Evolutionary conservation across 2,329 filamentous ascomycete species (phyloP).

Genomic region (Sodiomyces alkalinus): DNA sequence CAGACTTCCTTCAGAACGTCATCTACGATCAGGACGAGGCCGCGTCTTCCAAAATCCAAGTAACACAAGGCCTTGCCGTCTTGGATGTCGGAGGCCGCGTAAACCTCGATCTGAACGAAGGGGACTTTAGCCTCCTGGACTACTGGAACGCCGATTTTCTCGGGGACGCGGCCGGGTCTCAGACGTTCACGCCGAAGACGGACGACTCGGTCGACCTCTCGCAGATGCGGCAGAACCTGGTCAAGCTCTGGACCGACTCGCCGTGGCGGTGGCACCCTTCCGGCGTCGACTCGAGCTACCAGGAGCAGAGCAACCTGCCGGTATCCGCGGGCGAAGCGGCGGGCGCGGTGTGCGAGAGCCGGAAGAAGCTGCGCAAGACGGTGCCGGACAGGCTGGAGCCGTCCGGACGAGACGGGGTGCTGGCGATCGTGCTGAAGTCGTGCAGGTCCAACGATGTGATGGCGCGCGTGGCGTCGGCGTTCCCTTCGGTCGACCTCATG

Average conservation of each 20-base stretch:
- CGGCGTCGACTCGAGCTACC: conserved; percentile 26
- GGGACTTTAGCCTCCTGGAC: conserved; percentile 35
- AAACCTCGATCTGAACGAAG: conserved; percentile 33
- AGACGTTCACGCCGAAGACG: conserved; percentile 12
- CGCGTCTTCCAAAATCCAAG: conserved; percentile 16
- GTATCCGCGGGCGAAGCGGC: conserved; percentile 23
- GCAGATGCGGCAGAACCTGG: conserved; percentile 29
- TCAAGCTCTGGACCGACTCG: conserved; percentile 32
- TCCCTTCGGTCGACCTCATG: conserved; percentile 44
- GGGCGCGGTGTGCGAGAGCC: conserved; percentile 21
- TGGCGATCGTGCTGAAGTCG: conserved; percentile 47
- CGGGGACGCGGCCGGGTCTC: conserved; percentile 12
- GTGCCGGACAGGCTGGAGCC: conserved; percentile 28
- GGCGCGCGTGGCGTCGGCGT: conserved; percentile 40
- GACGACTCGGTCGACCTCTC: conserved; percentile 26
- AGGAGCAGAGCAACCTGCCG: conserved; percentile 28
- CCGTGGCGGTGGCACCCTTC: conserved; percentile 35
- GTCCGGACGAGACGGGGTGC: conserved; percentile 41
- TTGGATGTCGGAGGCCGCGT: conserved; percentile 34
- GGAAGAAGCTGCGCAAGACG: conserved; percentile 19
- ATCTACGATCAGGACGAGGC: conserved; percentile 30
- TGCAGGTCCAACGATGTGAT: conserved; percentile 34
- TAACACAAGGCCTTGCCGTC: conserved; percentile 25
- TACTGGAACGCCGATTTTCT: conserved; percentile 29
- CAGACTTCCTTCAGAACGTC: conserved; percentile 34